These are phyloP conservation scores for Crithidia fasciculata DNA, from an alignment of 208 protist genomes.

Conservation along the genomic window DNA sequence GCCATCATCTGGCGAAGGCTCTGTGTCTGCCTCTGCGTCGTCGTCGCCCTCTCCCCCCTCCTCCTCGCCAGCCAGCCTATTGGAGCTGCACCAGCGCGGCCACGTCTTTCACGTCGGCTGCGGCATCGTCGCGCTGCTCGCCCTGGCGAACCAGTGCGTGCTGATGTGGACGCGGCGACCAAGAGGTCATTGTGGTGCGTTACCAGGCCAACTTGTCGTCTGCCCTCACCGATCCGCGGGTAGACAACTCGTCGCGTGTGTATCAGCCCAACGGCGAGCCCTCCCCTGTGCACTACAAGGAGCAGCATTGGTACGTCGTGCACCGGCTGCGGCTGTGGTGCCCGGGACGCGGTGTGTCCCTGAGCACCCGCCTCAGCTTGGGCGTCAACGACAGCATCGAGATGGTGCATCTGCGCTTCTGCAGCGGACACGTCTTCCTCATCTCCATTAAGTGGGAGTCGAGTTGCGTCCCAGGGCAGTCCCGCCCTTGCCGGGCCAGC, in stretches of 20 bases:
- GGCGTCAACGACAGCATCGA: slow-evolving; percentile 31
- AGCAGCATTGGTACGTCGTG: slow-evolving; percentile 40
- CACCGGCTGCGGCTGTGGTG: slow-evolving; percentile 31
- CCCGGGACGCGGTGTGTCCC: slow-evolving; percentile 13
- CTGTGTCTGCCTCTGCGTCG: background rate
- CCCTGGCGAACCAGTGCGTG: slow-evolving; percentile 71
- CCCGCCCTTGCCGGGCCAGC: background rate
- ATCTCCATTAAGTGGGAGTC: slow-evolving; percentile 23
- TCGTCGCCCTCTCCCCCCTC: background rate
- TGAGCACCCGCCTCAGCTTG: slow-evolving; percentile 20
- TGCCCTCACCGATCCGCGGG: background rate
- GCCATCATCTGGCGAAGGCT: background rate
- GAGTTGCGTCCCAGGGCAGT: slow-evolving; percentile 1
- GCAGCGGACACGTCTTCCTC: slow-evolving; percentile 26
- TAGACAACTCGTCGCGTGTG: slow-evolving; percentile 4
- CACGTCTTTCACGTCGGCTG: slow-evolving; percentile 63
- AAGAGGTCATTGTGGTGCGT: slow-evolving; percentile 64
- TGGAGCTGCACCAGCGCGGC: slow-evolving; percentile 14
- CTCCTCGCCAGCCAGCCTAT: background rate
- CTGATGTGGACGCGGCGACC: slow-evolving; percentile 61
- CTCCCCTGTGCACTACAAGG: slow-evolving; percentile 26
- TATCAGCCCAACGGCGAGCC: slow-evolving; percentile 16
- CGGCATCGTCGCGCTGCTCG: slow-evolving; percentile 49
- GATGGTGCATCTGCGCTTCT: slow-evolving; percentile 32
- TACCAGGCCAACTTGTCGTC: slow-evolving; percentile 71